Evolutionary conservation across 106 monocot genomes (phyloP).

Genomic region (Platanthera guangdongensis): DNA sequence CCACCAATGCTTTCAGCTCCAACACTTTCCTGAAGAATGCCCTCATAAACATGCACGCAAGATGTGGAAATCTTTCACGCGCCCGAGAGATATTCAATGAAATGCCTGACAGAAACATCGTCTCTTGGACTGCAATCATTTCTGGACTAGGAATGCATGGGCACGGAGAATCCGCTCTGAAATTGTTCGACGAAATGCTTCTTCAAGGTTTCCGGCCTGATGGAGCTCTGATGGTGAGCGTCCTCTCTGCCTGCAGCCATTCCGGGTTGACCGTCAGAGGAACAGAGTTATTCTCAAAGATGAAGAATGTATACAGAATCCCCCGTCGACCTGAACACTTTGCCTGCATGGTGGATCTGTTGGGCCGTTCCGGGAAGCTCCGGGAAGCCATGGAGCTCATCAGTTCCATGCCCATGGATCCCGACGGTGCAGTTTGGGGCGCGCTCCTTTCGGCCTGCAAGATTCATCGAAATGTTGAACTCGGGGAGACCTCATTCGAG

Average conservation of each 20-base stretch:
- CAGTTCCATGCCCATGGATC: conserved; percentile 34
- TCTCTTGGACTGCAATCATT: conserved; percentile 74
- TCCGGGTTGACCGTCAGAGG: conserved; percentile 50
- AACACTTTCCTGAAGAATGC: conserved; percentile 51
- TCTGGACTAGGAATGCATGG: conserved; percentile 60
- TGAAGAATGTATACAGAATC: conserved; percentile 33
- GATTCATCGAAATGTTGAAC: conserved; percentile 51
- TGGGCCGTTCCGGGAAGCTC: conserved; percentile 61
- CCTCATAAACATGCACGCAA: conserved; percentile 59
- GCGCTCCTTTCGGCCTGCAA: conserved; percentile 70
- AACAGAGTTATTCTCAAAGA: conserved; percentile 31
- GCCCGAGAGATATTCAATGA: conserved; percentile 46
- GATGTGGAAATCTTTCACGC: conserved; percentile 42
- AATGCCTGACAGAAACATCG: conserved; percentile 45
- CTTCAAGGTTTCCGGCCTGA: conserved; percentile 38
- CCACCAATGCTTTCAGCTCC: background rate
- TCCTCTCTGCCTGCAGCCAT: conserved; percentile 72
- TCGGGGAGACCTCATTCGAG: conserved; percentile 51
- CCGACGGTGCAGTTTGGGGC: conserved; percentile 81
- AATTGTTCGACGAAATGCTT: conserved; percentile 49
- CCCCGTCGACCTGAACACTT: conserved; percentile 43
- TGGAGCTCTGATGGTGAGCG: conserved; percentile 51
- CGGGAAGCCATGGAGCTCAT: conserved; percentile 48
- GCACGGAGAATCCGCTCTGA: conserved; percentile 29
- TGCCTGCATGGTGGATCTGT: conserved; percentile 72